A percentile compares a stretch with the other conserved stretches of the same genome.
Evolutionary conservation across 116 monocot species (phyloP).

Genomic region (Zostera marina): DNA sequence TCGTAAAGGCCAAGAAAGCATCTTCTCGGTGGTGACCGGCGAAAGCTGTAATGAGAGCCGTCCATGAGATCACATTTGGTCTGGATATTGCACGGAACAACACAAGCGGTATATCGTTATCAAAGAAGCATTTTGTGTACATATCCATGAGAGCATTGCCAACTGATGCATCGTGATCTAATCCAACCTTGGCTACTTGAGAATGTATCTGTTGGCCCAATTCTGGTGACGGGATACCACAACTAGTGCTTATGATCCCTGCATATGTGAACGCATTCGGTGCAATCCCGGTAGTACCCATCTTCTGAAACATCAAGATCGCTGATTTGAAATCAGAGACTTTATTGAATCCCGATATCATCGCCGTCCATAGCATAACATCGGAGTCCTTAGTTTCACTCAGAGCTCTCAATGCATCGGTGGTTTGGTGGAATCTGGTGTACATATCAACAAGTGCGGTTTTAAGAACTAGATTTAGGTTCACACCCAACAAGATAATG

Average conservation of each 20-base stretch:
- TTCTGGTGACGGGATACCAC: slow-evolving; percentile 8
- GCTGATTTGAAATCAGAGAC: slow-evolving; percentile 17
- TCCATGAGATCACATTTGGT: slow-evolving; percentile 76
- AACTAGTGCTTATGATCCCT: slow-evolving; percentile 29
- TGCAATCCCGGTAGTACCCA: slow-evolving; percentile 17
- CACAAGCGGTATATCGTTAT: slow-evolving; percentile 5
- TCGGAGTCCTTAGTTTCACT: slow-evolving; percentile 32
- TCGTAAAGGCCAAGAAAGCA: slow-evolving; percentile 24
- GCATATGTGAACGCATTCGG: slow-evolving; percentile 63
- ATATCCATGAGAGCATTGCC: slow-evolving; percentile 61
- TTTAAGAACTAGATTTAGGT: slow-evolving; percentile 52
- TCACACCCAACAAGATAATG: slow-evolving; percentile 24
- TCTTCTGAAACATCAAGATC: slow-evolving; percentile 22
- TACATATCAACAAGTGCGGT: slow-evolving; percentile 74
- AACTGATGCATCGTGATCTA: slow-evolving; percentile 46
- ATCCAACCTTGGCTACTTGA: slow-evolving; percentile 24
- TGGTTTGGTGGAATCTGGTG: slow-evolving; percentile 27
- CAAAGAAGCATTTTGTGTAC: slow-evolving; percentile 40
- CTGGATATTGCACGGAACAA: slow-evolving; percentile 24
- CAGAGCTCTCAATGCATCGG: slow-evolving; percentile 30
- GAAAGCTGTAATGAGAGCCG: slow-evolving; percentile 33
- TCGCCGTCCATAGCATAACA: slow-evolving; percentile 40
- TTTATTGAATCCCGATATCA: slow-evolving; percentile 45
- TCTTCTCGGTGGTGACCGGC: slow-evolving; percentile 15
- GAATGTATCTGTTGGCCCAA: slow-evolving; percentile 52